Evolutionary conservation across 2,329 filamentous ascomycete genomes (phyloP).

Genomic region (Claviceps maximensis): DNA sequence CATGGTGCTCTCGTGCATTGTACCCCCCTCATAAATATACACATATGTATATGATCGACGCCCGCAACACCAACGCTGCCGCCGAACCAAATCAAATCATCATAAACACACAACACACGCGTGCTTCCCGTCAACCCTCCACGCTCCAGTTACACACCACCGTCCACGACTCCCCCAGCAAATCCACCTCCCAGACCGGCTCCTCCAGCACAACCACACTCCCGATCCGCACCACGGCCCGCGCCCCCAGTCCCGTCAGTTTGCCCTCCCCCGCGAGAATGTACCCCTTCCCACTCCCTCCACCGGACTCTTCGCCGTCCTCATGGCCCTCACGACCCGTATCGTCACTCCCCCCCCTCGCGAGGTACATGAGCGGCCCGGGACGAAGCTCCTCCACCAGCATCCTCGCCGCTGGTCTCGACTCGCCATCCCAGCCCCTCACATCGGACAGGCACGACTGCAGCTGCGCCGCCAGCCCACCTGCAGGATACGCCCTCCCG

Average conservation of each 20-base stretch:
- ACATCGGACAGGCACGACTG: slow-evolving; percentile 29
- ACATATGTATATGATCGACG: no score
- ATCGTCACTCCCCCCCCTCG: slow-evolving; percentile 11
- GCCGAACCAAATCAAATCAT: no score
- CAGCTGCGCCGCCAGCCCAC: slow-evolving; percentile 25
- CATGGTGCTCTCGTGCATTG: no score
- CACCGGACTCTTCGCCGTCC: no score
- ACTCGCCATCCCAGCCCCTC: slow-evolving; percentile 19
- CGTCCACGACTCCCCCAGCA: slow-evolving; percentile 22
- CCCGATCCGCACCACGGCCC: slow-evolving; percentile 16
- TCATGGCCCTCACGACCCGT: background rate
- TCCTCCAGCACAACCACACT: slow-evolving; percentile 20
- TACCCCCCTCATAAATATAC: no score
- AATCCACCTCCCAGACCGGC: slow-evolving; percentile 25
- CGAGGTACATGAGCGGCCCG: slow-evolving; percentile 23
- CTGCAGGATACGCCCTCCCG: slow-evolving; percentile 21
- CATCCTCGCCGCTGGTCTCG: slow-evolving; percentile 11
- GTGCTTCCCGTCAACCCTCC: background rate
- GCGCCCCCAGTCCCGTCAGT: slow-evolving; percentile 21
- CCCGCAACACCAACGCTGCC: no score
- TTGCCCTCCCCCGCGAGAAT: slow-evolving; percentile 26
- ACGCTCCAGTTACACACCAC: slow-evolving; percentile 26
- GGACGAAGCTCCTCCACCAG: slow-evolving; percentile 17
- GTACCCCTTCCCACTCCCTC: slow-evolving; percentile 15
- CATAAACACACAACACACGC: no score